Evolutionary conservation across 169 alveolate genomes (phyloP).

Genomic region (Toxoplasma gondii): DNA sequence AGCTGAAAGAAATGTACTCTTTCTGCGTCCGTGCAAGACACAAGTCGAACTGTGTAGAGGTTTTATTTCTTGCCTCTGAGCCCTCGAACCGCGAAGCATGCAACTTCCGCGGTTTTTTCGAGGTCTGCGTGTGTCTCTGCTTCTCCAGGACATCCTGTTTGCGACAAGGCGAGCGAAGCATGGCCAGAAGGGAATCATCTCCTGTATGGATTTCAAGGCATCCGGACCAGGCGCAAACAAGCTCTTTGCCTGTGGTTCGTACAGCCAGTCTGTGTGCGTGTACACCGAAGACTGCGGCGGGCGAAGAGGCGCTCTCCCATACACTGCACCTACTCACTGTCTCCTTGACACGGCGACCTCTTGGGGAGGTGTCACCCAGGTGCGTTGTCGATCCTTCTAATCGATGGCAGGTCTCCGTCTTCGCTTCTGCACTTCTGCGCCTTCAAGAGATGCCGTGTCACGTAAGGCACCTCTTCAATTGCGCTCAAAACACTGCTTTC

Average conservation of each 20-base stretch:
- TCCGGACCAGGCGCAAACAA: neutral
- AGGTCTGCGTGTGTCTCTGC: neutral
- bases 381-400: neutral
- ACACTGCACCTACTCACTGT: neutral
- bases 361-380: conserved; percentile 68
- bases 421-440: too few relatives aligned
- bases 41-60: too few relatives aligned
- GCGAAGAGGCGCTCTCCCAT: neutral
- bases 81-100: too few relatives aligned
- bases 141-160: neutral
- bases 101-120: neutral
- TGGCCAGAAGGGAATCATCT: conserved; percentile 53
- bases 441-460: too few relatives aligned
- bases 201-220: conserved; percentile 31
- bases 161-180: conserved; percentile 30
- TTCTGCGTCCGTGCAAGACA: too few relatives aligned
- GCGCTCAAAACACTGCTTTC: too few relatives aligned
- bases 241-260: conserved; percentile 59
- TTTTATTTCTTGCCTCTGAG: too few relatives aligned
- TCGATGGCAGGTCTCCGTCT: neutral
- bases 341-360: conserved; percentile 17
- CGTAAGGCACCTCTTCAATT: too few relatives aligned
- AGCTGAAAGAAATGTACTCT: too few relatives aligned
- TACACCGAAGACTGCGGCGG: conserved; percentile 26
- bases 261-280: conserved; percentile 31